Base-by-base conservation (phyloP, 805 yeast genomes). In the Kluyveromyces starmeri region DNA sequence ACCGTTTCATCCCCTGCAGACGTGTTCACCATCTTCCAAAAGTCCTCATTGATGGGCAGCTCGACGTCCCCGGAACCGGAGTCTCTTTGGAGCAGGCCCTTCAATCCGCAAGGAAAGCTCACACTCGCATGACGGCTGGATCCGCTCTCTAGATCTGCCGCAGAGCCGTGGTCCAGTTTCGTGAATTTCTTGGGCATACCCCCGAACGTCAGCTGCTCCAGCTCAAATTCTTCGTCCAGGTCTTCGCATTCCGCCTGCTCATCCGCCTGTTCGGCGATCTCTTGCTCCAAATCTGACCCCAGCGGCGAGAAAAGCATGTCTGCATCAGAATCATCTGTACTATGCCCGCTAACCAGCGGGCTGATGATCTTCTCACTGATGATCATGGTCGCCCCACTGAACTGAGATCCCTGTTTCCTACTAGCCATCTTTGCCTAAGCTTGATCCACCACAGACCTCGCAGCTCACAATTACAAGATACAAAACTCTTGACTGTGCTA, bases 11-110 rank as follows among this genome's bases (percentile, higher is more conserved):
- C 32, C 20, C 28, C 30, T 30, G 27, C 43, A 43, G 18, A 50
- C n/a, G 41, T 30, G 10, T 42, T 45, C 13, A 55, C 57, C 28
- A 52, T 59, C 31, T 53, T 54, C 60, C 60, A 55, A 35, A 55
- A 55, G 36, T 55, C 60, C 16, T 44, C 48, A 29, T 48, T 48
- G 18, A 35, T 40, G 10, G 41, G 30, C 17, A 39, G 23, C 25
- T 25, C 32, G 9, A 28, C 37, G 28, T 36, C 42, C 28, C 27
- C 35, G 34, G 27, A 16, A n/a, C n/a, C n/a, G 25, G 30, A 7
- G 16, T 29, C 32, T 29, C 38, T 30, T 30, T 28, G 26, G 5
- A 26, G 13, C 6, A 26, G 13, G 6, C 6, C 28, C 6, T 26
- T 6, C 28, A 26, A 26, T 7, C 6, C 28, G n/a, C 8, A 13